Conservation (phyloP, 2,329 filamentous ascomycete genomes). For the Phialocephala subalpina region DNA sequence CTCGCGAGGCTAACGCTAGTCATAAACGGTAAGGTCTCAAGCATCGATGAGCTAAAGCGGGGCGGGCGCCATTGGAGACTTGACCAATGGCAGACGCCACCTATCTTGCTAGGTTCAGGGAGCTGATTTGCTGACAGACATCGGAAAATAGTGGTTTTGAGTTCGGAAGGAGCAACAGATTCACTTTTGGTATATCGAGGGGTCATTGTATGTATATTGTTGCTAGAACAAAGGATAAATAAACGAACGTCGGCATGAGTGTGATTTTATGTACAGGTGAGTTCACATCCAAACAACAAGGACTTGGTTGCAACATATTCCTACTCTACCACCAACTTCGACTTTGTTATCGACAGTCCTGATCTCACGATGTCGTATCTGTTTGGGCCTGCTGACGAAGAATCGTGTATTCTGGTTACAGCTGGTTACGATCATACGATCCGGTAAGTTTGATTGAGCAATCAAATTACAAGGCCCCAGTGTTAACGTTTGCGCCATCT, state of each 20-base stretch:
- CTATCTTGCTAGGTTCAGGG: not conserved
- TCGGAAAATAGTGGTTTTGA: too few species aligned
- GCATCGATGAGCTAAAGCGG: not conserved
- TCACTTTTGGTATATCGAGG: not conserved
- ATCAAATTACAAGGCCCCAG: conserved; percentile 14
- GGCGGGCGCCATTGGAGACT: not conserved
- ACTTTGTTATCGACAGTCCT: conserved; percentile 1
- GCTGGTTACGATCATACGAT: conserved; percentile 82
- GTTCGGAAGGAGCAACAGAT: not conserved
- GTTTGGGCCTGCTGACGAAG: conserved; percentile 36
- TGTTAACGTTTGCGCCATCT: conserved; percentile 26
- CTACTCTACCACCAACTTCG: not conserved
- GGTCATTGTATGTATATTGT: not conserved
- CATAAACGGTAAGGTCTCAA: not conserved
- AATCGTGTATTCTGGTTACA: conserved; percentile 45
- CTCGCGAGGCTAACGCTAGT: not conserved
- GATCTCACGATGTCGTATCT: conserved; percentile 24
- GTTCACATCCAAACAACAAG: conserved; percentile 13
- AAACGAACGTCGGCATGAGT: conserved; percentile 30
- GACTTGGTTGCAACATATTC: not conserved
- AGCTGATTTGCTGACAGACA: conserved; percentile 5
- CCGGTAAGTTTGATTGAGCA: conserved; percentile 54
- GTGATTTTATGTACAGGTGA: conserved; percentile 40
- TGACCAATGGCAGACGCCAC: not conserved
- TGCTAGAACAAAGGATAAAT: not conserved